phyloP scores from a whole-genome alignment of 805 yeast species.

The Ogataea nonfermentans region DNA sequence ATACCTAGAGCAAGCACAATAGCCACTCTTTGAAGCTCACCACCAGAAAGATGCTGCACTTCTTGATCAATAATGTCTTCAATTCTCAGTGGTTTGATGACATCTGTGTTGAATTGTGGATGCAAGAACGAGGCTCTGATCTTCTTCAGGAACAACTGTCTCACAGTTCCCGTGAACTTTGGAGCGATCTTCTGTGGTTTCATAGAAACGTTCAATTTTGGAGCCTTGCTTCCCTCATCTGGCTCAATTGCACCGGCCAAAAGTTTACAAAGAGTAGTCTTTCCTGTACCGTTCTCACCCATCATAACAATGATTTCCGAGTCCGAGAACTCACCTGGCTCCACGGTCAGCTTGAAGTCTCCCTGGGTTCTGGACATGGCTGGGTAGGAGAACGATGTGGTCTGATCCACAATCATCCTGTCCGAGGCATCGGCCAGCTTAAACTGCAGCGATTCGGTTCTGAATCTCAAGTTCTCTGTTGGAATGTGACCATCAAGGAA shows the following conservation, averaged over 20 bases:
- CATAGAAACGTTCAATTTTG: constrained; percentile 91
- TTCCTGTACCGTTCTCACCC: constrained; percentile 99
- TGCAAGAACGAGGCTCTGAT: constrained; percentile 90
- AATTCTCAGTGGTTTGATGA: constrained; percentile 88
- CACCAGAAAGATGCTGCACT: constrained; percentile 97
- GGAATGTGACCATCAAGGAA: constrained; percentile 98
- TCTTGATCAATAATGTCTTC: constrained; percentile 96
- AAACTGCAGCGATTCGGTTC: constrained; percentile 93
- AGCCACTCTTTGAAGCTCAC: constrained; percentile 99
- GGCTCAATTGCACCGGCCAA: constrained; percentile 92
- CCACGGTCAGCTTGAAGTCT: constrained; percentile 82
- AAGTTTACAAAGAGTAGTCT: constrained; percentile 94
- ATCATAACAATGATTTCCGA: constrained; percentile 97
- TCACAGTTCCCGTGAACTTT: constrained; percentile 96
- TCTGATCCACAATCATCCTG: constrained; percentile 68
- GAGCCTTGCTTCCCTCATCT: constrained; percentile 76
- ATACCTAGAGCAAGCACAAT: constrained; percentile 92
- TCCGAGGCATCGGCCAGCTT: constrained; percentile 90
- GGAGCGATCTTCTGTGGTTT: constrained; percentile 99
- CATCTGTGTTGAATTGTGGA: constrained; percentile 98
- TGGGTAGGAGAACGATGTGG: constrained; percentile 77
- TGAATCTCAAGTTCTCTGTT: constrained; percentile 93
- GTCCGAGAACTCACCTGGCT: constrained; percentile 89
- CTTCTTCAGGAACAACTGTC: constrained; percentile 95
- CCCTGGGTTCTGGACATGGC: constrained; percentile 88